Evolutionary conservation across 805 yeast genomes (phyloP).

Genomic region (Wickerhamomyces ciferrii): DNA sequence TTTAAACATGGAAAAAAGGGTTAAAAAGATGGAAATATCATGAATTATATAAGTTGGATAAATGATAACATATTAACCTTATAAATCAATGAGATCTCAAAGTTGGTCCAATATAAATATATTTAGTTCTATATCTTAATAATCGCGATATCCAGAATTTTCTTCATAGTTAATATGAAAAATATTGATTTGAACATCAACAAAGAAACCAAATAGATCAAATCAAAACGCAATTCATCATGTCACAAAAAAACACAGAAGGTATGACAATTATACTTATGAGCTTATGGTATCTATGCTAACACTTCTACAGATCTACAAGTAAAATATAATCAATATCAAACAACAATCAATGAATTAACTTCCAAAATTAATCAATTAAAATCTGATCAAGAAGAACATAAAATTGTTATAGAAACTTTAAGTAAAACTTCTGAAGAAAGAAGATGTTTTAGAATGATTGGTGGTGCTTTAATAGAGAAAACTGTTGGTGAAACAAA

Average conservation of each 20-base stretch:
- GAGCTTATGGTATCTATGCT: background rate
- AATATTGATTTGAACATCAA: too few species aligned
- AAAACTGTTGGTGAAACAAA: slow-evolving; percentile 74
- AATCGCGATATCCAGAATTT: too few species aligned
- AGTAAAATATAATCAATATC: slow-evolving; percentile 45
- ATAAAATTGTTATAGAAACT: slow-evolving; percentile 54
- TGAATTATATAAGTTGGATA: too few species aligned
- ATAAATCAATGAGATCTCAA: too few species aligned
- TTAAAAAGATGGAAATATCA: too few species aligned
- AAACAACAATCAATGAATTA: slow-evolving; percentile 40
- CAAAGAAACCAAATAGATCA: too few species aligned
- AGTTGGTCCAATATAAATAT: too few species aligned
- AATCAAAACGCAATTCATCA: background rate
- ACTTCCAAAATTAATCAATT: slow-evolving; percentile 42
- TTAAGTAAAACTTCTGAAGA: slow-evolving; percentile 43
- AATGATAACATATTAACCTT: too few species aligned
- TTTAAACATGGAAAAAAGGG: too few species aligned
- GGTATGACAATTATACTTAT: background rate
- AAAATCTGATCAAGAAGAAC: slow-evolving; percentile 42
- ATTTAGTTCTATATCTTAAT: too few species aligned
- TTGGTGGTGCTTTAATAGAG: slow-evolving; percentile 88
- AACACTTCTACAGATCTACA: slow-evolving; percentile 31
- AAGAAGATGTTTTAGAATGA: slow-evolving; percentile 86
- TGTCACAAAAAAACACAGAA: background rate
- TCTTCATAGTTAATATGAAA: too few species aligned